phyloP scores from a whole-genome alignment of 352 stramenopile species.

The Globisporangium rhizosaccharum region DNA sequence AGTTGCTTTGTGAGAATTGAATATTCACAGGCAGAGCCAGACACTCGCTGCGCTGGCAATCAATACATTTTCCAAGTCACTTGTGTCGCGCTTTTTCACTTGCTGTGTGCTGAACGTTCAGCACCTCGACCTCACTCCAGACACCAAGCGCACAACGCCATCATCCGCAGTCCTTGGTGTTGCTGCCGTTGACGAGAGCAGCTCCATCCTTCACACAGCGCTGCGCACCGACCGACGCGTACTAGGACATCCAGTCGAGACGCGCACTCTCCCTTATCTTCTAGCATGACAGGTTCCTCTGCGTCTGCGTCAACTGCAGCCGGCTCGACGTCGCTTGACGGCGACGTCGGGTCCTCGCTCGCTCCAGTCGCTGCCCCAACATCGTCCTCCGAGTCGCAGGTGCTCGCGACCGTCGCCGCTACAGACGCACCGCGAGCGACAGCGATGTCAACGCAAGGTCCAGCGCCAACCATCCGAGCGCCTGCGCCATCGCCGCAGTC shows the following conservation, averaged over 20 bases:
- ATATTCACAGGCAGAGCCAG: too few relatives aligned
- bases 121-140: too few relatives aligned
- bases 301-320: slow-evolving; percentile 16
- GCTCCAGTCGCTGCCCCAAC: background rate
- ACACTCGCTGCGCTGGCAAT: too few relatives aligned
- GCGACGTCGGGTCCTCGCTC: slow-evolving; percentile 17
- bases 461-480: background rate
- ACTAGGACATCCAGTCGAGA: background rate
- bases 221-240: background rate
- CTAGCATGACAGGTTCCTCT: slow-evolving; percentile 8
- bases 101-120: too few relatives aligned
- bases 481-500: background rate
- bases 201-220: slow-evolving; percentile 3
- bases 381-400: slow-evolving; percentile 13
- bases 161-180: too few relatives aligned
- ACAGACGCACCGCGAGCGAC: too few relatives aligned
- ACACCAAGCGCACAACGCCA: too few relatives aligned
- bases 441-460: background rate
- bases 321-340: slow-evolving; percentile 12
- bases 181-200: too few relatives aligned
- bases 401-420: background rate
- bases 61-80: too few relatives aligned
- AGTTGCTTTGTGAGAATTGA: too few relatives aligned
- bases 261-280: background rate
- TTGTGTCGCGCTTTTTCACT: too few relatives aligned